Conservation (phyloP, 176 grass and related monocot genomes). For the Avena atlantica region DNA sequence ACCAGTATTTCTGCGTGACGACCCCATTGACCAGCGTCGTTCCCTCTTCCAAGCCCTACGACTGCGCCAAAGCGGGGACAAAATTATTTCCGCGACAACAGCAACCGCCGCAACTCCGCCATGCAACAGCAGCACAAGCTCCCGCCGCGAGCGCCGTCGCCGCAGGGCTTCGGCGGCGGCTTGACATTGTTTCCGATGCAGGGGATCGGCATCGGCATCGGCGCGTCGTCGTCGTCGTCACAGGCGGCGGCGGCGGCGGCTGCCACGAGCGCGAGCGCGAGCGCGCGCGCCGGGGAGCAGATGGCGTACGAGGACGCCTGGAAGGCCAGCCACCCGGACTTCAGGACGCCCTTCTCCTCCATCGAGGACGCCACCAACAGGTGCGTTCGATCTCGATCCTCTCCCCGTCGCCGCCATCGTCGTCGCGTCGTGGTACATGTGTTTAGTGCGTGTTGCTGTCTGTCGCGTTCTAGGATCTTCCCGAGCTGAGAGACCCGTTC, state of each 20-base stretch:
- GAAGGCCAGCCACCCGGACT: slow-evolving; percentile 64
- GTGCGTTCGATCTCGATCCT: slow-evolving; percentile 29
- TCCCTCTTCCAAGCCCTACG: background rate
- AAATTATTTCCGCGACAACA: background rate
- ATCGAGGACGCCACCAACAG: slow-evolving; percentile 68
- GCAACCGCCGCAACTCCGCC: slow-evolving; percentile 21
- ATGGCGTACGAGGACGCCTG: slow-evolving; percentile 67
- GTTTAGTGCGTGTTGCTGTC: slow-evolving; percentile 4
- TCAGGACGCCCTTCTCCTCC: slow-evolving; percentile 66
- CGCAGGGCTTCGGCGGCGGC: background rate
- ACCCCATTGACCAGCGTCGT: slow-evolving; percentile 29
- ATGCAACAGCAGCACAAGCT: slow-evolving; percentile 34
- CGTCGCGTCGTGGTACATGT: background rate
- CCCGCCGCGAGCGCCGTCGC: background rate
- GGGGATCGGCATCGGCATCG: background rate
- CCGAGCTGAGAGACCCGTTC: background rate
- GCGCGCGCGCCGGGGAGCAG: slow-evolving; percentile 49
- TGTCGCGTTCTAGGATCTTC: slow-evolving; percentile 8
- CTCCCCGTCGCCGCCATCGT: background rate
- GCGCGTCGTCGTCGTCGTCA: background rate
- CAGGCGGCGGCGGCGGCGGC: background rate
- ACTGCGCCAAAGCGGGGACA: background rate
- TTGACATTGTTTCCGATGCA: slow-evolving; percentile 15
- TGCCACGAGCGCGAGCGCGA: background rate
- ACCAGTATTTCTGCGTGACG: background rate